Evolutionary conservation across 352 stramenopile species (phyloP).

Genomic region (Pythium dissotocum): DNA sequence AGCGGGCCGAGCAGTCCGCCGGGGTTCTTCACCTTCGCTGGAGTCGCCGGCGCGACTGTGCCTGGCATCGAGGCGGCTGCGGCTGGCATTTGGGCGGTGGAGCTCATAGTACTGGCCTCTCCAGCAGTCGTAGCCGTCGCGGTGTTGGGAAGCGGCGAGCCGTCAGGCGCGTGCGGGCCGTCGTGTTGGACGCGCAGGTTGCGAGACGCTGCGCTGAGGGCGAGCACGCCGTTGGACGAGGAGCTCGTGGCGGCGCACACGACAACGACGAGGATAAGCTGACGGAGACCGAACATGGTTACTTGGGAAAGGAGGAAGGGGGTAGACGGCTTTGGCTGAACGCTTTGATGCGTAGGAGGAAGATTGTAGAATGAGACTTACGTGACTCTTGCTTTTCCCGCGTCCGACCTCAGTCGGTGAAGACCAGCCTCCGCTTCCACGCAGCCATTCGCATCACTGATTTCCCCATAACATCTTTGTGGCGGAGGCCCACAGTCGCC

Average conservation of each 20-base stretch:
- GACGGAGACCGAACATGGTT: neutral
- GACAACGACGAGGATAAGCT: neutral
- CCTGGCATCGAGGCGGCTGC: neutral
- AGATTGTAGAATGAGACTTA: neutral
- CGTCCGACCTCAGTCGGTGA: too few relatives aligned
- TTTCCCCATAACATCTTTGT: neutral
- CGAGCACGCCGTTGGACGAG: neutral
- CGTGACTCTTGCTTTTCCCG: too few relatives aligned
- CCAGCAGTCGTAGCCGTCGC: neutral
- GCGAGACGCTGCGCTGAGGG: neutral
- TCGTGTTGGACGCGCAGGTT: neutral
- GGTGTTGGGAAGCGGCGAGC: neutral
- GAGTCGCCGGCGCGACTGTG: neutral
- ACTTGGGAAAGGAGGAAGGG: neutral
- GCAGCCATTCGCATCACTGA: too few relatives aligned
- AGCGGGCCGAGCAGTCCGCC: constrained; percentile 13
- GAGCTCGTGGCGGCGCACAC: neutral
- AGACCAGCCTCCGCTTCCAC: too few relatives aligned
- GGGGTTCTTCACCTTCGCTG: constrained; percentile 4
- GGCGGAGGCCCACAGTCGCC: neutral
- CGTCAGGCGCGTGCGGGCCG: neutral
- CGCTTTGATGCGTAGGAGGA: neutral
- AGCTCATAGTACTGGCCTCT: neutral
- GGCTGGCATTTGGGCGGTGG: neutral
- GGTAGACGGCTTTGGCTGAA: neutral